These are phyloP conservation scores for Alopecurus myosuroides DNA, from an alignment of 176 grass and related monocot genomes.

Conservation along the genomic window DNA sequence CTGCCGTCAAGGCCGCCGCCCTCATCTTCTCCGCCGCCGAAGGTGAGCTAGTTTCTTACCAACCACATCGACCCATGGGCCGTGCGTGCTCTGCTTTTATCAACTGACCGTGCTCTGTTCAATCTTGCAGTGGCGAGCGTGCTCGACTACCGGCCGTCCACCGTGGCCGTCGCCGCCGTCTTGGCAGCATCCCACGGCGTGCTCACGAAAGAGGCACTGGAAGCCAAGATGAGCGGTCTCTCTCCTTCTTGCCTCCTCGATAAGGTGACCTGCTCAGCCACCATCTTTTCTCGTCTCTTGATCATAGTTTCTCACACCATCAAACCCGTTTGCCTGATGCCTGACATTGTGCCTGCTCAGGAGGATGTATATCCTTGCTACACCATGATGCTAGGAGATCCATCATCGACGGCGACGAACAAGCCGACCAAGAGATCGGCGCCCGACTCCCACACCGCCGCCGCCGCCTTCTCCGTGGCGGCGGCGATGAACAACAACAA, in stretches of 20 bases:
- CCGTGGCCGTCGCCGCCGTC: constrained; percentile 48
- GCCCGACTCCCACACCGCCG: background rate
- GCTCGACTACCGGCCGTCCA: constrained; percentile 49
- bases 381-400: constrained; percentile 29
- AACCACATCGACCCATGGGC: background rate
- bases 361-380: constrained; percentile 64
- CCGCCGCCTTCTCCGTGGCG: background rate
- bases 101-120: background rate
- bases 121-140: constrained; percentile 36
- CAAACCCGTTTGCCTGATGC: background rate
- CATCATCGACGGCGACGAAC: background rate
- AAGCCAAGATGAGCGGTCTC: constrained; percentile 28
- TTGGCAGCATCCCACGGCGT: constrained; percentile 36
- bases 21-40: constrained; percentile 35
- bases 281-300: background rate
- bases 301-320: background rate
- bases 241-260: constrained; percentile 33
- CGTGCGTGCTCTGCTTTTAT: background rate
- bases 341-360: constrained; percentile 8
- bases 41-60: background rate
- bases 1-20: constrained; percentile 11
- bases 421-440: constrained; percentile 23
- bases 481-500: constrained; percentile 16
- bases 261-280: constrained; percentile 30
- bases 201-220: constrained; percentile 35